phyloP scores from a whole-genome alignment of 2,329 filamentous ascomycete genomes.

The Diplocarpon mali region DNA sequence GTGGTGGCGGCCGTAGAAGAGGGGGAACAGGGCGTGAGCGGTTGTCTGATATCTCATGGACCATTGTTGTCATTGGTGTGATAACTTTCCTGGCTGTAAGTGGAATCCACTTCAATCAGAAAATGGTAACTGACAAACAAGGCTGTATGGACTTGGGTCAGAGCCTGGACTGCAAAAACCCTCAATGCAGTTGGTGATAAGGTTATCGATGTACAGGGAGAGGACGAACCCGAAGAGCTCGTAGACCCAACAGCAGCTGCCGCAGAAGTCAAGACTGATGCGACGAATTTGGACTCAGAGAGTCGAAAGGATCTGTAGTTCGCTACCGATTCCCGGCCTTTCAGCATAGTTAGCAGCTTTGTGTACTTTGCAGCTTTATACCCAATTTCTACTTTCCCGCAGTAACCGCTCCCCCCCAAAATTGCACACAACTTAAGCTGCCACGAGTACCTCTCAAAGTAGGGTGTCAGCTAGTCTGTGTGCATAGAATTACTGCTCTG shows the following conservation, averaged over 20 bases:
- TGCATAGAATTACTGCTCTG: conserved; percentile 57
- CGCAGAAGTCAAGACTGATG: neutral
- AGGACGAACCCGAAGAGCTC: conserved; percentile 38
- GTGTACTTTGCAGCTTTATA: neutral
- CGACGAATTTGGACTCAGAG: conserved; percentile 5
- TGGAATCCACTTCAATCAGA: conserved; percentile 16
- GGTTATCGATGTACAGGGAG: conserved; percentile 69
- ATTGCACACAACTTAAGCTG: conserved; percentile 94
- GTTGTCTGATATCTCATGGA: conserved; percentile 66
- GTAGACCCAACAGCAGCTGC: conserved; percentile 1
- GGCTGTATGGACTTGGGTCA: conserved; percentile 74
- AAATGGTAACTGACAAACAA: conserved; percentile 28
- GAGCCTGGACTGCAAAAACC: conserved; percentile 58
- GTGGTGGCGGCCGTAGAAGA: conserved; percentile 38
- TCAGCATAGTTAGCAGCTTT: neutral
- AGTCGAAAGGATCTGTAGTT: conserved; percentile 2
- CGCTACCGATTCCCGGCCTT: neutral
- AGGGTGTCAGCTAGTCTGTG: conserved; percentile 93
- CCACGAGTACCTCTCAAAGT: conserved; percentile 63
- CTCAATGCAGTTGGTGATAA: conserved; percentile 68
- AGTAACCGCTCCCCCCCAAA: neutral
- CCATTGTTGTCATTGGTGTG: conserved; percentile 70
- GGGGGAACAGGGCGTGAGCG: conserved; percentile 63
- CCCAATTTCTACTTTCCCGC: neutral
- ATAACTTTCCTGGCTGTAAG: conserved; percentile 67